phyloP scores from a whole-genome alignment of 1,284 basidiomycete genomes.

The Apiotrichum akiyoshidainum region DNA sequence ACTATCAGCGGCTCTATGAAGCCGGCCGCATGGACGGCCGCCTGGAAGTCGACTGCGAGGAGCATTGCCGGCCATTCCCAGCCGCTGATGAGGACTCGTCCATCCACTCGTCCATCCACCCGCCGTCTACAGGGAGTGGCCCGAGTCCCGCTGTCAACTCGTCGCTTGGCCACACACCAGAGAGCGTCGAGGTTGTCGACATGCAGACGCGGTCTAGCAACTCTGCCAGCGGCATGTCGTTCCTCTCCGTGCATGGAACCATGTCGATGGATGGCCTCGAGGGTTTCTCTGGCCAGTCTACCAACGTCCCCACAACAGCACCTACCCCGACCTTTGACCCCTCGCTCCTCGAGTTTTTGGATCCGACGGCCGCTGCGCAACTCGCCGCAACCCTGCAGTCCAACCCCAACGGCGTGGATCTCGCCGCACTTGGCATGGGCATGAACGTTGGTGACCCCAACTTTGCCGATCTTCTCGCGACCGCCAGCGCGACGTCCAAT shows the following conservation, averaged over 20 bases:
- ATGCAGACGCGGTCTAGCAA: not conserved
- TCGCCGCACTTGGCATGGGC: not conserved
- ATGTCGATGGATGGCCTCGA: not conserved
- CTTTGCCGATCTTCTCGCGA: not conserved
- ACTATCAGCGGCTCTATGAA: conserved; percentile 12
- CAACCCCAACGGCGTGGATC: not conserved
- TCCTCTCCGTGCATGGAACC: not conserved
- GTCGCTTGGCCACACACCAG: conserved; percentile 17
- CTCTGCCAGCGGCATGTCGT: not conserved
- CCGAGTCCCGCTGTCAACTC: not conserved
- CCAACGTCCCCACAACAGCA: not conserved
- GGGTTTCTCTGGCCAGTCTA: not conserved
- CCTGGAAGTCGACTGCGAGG: too few species aligned
- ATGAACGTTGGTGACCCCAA: not conserved
- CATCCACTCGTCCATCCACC: not conserved
- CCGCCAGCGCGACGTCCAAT: not conserved
- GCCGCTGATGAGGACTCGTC: too few species aligned
- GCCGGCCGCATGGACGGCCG: not conserved
- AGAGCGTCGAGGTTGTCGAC: conserved; percentile 13
- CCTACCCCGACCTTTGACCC: conserved; percentile 5
- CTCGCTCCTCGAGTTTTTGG: conserved; percentile 11
- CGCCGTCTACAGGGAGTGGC: not conserved
- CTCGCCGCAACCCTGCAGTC: not conserved
- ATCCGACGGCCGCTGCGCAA: conserved; percentile 3
- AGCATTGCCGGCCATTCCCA: too few species aligned